Evolutionary conservation across 257 asterid species (phyloP).

Genomic region (Nemophila menziesii): DNA sequence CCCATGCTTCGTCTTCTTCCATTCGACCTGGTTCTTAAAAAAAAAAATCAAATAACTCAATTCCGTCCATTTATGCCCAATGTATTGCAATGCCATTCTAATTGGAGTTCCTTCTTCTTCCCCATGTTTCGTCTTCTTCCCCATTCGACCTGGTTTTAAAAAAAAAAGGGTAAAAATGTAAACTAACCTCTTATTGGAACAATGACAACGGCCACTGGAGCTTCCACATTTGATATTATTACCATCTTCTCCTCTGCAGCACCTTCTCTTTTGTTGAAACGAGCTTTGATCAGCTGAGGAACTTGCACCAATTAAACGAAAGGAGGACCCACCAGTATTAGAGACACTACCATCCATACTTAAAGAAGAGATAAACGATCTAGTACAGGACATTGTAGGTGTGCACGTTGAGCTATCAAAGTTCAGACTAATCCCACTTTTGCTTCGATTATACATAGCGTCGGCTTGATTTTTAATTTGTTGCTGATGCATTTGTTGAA

Average conservation of each 20-base stretch:
- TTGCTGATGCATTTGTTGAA: slow-evolving; percentile 55
- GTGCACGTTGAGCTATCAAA: slow-evolving; percentile 74
- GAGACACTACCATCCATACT: slow-evolving; percentile 82
- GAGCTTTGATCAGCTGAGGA: slow-evolving; percentile 74
- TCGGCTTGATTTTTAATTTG: slow-evolving; percentile 57
- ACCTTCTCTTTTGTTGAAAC: slow-evolving; percentile 57
- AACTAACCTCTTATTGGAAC: slow-evolving; percentile 82
- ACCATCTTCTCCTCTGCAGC: slow-evolving; percentile 72
- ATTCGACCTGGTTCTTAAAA: no score
- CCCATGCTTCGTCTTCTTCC: no score
- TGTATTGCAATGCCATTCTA: no score
- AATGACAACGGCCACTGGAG: slow-evolving; percentile 72
- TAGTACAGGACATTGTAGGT: slow-evolving; percentile 70
- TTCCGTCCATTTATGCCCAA: no score
- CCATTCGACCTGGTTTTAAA: no score
- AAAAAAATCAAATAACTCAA: no score
- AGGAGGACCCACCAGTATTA: slow-evolving; percentile 47
- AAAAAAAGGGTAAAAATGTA: slow-evolving; percentile 4
- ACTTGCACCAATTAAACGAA: slow-evolving; percentile 53
- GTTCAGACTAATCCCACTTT: slow-evolving; percentile 70
- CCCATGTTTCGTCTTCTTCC: no score
- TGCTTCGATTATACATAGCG: slow-evolving; percentile 38
- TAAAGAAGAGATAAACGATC: slow-evolving; percentile 78
- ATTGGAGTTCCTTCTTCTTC: no score
- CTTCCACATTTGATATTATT: slow-evolving; percentile 89